phyloP scores from a whole-genome alignment of 345 rosid species.

The Moricandia arvensis region DNA sequence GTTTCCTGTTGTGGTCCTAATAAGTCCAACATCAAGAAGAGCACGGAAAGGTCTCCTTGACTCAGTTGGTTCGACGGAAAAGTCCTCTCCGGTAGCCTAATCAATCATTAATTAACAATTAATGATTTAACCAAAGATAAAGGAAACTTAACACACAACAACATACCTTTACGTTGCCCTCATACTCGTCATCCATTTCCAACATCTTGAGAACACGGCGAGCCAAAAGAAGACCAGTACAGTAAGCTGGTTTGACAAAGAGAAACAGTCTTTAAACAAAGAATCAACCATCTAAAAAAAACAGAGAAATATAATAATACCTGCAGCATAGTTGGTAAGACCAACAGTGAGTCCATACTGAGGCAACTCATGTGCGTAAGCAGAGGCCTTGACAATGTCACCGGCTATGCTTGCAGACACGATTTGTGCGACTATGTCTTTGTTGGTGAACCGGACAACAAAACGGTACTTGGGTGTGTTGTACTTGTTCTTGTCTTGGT shows the following conservation, averaged over 20 bases:
- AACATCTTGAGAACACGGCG: not conserved
- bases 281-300: no score
- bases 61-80: constrained; percentile 11
- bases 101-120: not conserved
- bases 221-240: not conserved
- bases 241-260: not conserved
- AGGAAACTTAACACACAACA: not conserved
- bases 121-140: not conserved
- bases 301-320: not conserved
- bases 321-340: not conserved
- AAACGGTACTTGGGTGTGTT: constrained; percentile 80
- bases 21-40: constrained; percentile 22
- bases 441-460: constrained; percentile 52
- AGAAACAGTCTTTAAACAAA: no score
- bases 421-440: not conserved
- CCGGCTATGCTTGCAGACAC: not conserved
- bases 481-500: constrained; percentile 81
- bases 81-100: constrained; percentile 23
- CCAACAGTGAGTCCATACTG: not conserved
- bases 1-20: constrained; percentile 19
- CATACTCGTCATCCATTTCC: constrained; percentile 7
- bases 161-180: constrained; percentile 15
- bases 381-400: not conserved
- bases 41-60: constrained; percentile 20
- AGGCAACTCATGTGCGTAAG: not conserved